Base-by-base conservation (phyloP, 208 protist species). In the Acanthamoeba triangularis region DNA sequence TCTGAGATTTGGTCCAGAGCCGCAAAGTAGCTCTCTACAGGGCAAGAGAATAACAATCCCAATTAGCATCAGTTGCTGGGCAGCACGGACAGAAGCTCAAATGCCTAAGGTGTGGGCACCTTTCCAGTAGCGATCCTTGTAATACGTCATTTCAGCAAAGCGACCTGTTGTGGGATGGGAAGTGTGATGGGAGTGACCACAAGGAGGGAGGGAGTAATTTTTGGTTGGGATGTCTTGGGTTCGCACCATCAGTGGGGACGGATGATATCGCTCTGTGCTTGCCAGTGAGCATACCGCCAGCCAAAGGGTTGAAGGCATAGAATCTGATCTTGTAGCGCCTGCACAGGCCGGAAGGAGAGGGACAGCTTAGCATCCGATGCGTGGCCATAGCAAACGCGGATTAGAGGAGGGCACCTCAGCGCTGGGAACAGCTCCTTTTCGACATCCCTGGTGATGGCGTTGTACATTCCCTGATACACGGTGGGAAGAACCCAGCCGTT, bases 381-480 rank as follows among this genome's bases (percentile, higher is more conserved):
- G 23, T 30, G 59, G 16, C 3, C 59, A 3, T 20, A 20, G 16
- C 16, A 65, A 30, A 30, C 23, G 16, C 1, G 59, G 23, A 65
- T n/a, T 7, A 37, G 16, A 6, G 7, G 16, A 20, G 6, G 14
- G 72, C 30, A 93, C 88, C 88, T 72, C 30, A 93, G 44, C 13
- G 88, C 88, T 0, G 88, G 25, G 8, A 93, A 78, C 11, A 93
- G 88, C 37, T 93, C 88, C 28, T 35, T 54, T 61, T 93, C 61
- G 16, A 93, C 88, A 49, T 69, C 88, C 28, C 88, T 74, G 10
- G 88, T 93, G 52, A 93, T 93, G 59, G 61, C 44, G 44, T 93
- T 93, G 67, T 93, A 93, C 88, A 93, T 93, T 13, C 88, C 88
- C 33, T 93, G 88, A 33, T 93, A 93, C 28, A 93, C 67, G 25